Percentiles rank a stretch among this genome's conserved stretches.
Conservation (phyloP, 2,329 filamentous ascomycete genomes). For the Claviceps sorghi region DNA sequence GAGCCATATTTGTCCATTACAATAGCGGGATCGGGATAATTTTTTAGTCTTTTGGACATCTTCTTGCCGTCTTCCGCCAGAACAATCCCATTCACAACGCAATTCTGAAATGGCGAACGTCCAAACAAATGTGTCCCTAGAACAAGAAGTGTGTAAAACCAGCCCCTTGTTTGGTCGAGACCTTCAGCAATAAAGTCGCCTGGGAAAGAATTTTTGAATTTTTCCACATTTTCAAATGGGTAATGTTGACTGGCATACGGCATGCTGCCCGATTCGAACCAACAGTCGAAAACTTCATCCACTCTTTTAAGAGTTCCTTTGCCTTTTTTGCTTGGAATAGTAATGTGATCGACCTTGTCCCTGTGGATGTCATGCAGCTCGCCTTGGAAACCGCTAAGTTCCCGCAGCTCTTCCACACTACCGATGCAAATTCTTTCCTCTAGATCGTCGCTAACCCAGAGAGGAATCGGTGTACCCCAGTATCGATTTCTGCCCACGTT, state of each 20-base stretch:
- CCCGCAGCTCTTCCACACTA: constrained; percentile 68
- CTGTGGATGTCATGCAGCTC: constrained; percentile 78
- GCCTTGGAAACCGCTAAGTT: constrained; percentile 73
- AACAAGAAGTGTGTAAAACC: constrained; percentile 90
- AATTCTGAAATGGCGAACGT: constrained; percentile 79
- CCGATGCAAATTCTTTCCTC: constrained; percentile 79
- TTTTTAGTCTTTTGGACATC: constrained; percentile 95
- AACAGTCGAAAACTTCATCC: constrained; percentile 89
- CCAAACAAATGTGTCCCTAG: constrained; percentile 80
- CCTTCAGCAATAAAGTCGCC: constrained; percentile 92
- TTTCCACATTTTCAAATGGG: constrained; percentile 75
- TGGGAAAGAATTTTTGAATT: constrained; percentile 69
- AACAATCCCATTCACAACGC: constrained; percentile 91
- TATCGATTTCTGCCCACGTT: constrained; percentile 88
- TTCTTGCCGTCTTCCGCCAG: constrained; percentile 93
- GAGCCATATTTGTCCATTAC: constrained; percentile 83
- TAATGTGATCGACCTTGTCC: constrained; percentile 86
- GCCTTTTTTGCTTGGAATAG: constrained; percentile 78
- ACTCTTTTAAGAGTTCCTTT: constrained; percentile 70
- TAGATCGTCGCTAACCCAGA: constrained; percentile 83
- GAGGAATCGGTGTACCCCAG: constrained; percentile 84
- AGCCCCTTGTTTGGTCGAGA: constrained; percentile 84
- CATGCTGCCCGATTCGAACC: constrained; percentile 96
- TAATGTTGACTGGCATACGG: constrained; percentile 85
- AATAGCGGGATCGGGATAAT: constrained; percentile 76